Evolutionary conservation across 2,329 filamentous ascomycete species (phyloP).

Genomic region (Bipolaris zeicola): DNA sequence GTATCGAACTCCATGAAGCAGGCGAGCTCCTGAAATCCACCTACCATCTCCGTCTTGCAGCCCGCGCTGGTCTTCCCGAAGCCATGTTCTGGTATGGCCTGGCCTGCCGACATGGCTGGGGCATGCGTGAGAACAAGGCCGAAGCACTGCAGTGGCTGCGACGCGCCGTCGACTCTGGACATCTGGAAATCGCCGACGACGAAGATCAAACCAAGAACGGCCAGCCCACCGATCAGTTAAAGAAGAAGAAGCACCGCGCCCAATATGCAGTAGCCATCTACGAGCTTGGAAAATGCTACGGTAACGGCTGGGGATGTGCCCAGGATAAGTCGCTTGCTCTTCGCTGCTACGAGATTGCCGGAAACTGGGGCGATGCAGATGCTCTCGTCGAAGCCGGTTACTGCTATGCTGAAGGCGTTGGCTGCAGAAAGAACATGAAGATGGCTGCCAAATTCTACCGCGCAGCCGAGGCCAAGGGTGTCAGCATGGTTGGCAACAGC

Average conservation of each 20-base stretch:
- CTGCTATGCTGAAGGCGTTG: conserved; percentile 91
- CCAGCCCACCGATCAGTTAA: conserved; percentile 67
- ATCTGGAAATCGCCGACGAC: conserved; percentile 81
- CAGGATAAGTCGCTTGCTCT: conserved; percentile 88
- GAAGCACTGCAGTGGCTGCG: conserved; percentile 93
- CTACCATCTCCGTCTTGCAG: conserved; percentile 90
- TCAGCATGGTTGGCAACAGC: conserved; percentile 97
- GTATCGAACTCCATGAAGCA: conserved; percentile 86
- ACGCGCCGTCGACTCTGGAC: conserved; percentile 84
- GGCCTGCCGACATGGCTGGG: conserved; percentile 95
- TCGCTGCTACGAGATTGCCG: conserved; percentile 95
- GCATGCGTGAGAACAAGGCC: conserved; percentile 87
- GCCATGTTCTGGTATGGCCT: conserved; percentile 96
- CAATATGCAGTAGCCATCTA: conserved; percentile 97
- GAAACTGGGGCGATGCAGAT: conserved; percentile 93
- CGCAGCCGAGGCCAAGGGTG: conserved; percentile 86
- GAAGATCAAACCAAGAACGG: conserved; percentile 68
- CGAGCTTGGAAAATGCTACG: conserved; percentile 92
- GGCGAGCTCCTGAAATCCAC: conserved; percentile 91
- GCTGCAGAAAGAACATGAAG: conserved; percentile 94
- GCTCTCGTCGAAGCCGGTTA: conserved; percentile 93
- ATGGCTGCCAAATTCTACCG: conserved; percentile 92
- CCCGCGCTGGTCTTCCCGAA: conserved; percentile 82
- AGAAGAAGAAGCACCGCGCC: conserved; percentile 82
- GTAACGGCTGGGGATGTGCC: conserved; percentile 97